Evolutionary conservation across 1,284 basidiomycete genomes (phyloP).

Genomic region (Tremellales sp.): DNA sequence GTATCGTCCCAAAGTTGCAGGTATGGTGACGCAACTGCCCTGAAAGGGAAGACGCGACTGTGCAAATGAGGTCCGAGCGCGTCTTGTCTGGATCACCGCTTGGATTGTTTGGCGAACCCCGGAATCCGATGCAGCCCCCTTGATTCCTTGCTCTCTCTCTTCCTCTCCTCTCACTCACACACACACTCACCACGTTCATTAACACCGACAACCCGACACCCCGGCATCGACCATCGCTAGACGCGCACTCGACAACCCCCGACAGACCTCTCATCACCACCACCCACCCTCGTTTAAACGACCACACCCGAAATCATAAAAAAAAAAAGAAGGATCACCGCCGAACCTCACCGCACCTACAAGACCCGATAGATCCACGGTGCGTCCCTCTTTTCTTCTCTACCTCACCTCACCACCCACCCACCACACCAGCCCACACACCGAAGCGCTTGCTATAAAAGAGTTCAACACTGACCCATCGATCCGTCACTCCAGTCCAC

Average conservation of each 20-base stretch:
- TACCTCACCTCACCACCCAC: conserved; percentile 9
- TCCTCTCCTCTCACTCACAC: background rate
- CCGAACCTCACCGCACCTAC: background rate
- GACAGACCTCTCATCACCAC: too few species aligned
- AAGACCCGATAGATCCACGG: background rate
- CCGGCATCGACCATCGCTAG: background rate
- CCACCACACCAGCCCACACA: conserved; percentile 2
- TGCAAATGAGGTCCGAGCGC: too few species aligned
- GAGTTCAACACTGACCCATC: conserved; percentile 15
- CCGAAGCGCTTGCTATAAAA: conserved; percentile 3
- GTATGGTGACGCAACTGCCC: too few species aligned
- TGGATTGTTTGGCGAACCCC: too few species aligned
- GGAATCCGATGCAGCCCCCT: too few species aligned
- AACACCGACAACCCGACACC: background rate
- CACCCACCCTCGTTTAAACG: background rate
- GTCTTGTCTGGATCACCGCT: too few species aligned
- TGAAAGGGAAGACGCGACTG: too few species aligned
- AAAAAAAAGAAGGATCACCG: conserved; percentile 1
- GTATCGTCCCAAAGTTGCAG: too few species aligned
- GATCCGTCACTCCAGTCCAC: too few species aligned
- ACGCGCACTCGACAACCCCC: too few species aligned
- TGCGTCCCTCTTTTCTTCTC: background rate
- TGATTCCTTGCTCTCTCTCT: conserved; percentile 2
- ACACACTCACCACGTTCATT: background rate
- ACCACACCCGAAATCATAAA: too few species aligned